Evolutionary conservation across 139 green algal genomes (phyloP), one percentile per base, ranked within the genome.

Genomic region (Zygnema cylindricum): DNA sequence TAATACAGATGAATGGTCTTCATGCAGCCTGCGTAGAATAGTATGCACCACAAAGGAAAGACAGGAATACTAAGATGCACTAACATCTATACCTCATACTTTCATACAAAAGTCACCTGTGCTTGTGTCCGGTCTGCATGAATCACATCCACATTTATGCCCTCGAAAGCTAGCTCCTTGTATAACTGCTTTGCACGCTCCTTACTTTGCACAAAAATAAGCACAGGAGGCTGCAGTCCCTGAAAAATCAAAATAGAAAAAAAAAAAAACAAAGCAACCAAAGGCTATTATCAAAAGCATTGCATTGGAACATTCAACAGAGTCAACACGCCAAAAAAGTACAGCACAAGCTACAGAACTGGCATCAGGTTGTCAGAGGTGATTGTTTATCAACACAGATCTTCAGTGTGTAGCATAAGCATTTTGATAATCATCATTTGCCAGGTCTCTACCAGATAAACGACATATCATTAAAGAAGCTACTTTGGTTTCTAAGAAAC

Each of bases 201-300:
- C 92, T 98, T 98, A 87, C 93, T 95, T 43, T 94, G 88, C 43
- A 98, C 94, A 90, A 99, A 98, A 2, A 99, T 94, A 22, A 99
- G 93, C 69, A 98, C 93, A 0, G 97, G 97, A 30, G 95, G 95
- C 83, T 84, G 92, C n/a, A 98, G n/a, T 30, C 88, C 88, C 88
- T 92, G 88, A 54, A 86, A 40, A 42, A 71, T 89, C 88, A 36
- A 69, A 79, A 3, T 79, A 16, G 7, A 54, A 43, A 79, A 79
- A 43, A 16, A 43, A 54, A 79, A 54, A 38, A 16, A 3, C 71
- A 43, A 3, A 25, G 49, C 16, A 63, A 63, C 49, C 49, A 63
- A 63, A 63, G 16, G 7, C 7, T 63, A 63, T 25, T 63, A 7
- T 16, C 49, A 25, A 7, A 63, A 63, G n/a, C n/a, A n/a, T n/a